phyloP scores from a whole-genome alignment of 2,329 filamentous ascomycete species.

The Shiraia bambusicola region DNA sequence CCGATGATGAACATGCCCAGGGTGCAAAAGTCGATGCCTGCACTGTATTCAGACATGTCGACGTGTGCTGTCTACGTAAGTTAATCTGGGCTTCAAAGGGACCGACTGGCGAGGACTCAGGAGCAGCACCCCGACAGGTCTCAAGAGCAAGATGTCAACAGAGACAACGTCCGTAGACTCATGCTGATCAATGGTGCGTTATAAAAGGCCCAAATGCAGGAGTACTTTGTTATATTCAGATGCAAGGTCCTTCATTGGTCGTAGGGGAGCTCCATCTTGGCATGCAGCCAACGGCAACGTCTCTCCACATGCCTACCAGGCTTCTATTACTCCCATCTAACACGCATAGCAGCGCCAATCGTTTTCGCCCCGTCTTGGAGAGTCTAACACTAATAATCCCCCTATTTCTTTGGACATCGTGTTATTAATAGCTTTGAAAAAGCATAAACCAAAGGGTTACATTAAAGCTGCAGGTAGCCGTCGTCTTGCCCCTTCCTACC shows the following conservation, averaged over 20 bases:
- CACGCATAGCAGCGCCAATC: neutral
- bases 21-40: constrained; percentile 57
- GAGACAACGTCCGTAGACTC: no score
- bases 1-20: constrained; percentile 66
- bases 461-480: constrained; percentile 31
- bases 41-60: constrained; percentile 11
- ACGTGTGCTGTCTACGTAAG: no score
- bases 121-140: no score
- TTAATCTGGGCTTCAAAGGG: no score
- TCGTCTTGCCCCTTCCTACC: constrained; percentile 23
- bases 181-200: no score
- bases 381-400: neutral
- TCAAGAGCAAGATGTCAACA: no score
- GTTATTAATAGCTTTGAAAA: constrained; percentile 3
- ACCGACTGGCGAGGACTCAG: no score
- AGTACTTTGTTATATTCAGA: no score
- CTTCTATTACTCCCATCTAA: neutral
- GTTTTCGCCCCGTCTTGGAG: neutral
- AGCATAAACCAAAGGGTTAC: constrained; percentile 5
- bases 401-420: constrained; percentile 2
- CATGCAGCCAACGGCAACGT: constrained; percentile 16
- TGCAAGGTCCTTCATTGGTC: constrained; percentile 3
- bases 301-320: neutral
- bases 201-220: no score
- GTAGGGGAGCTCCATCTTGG: constrained; percentile 9